Evolutionary conservation across 1,139 yeast genomes (phyloP), one percentile per base, ranked within the genome.

Genomic region (Candida sanyaensis): DNA sequence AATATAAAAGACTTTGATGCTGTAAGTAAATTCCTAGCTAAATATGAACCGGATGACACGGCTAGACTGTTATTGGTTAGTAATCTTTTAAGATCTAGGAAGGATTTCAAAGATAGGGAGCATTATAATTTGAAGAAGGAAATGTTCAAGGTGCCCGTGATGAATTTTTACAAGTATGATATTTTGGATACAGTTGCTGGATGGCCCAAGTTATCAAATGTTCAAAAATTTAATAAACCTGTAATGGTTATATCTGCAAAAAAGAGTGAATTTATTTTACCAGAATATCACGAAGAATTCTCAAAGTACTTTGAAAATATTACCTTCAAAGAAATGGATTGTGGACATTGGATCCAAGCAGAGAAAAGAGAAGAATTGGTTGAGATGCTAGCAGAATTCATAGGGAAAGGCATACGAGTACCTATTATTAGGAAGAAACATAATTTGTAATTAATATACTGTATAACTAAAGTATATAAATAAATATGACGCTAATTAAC

Each of bases 311-410:
- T 78, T 61, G 61, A 71, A 24, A 49, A 69, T 37, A 48, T 65
- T 23, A 54, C 55, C 29, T 57, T 63, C 38, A 57, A 57, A 21
- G 68, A 64, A 13, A 68, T 71, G 44, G 71, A 77, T 46, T 63
- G 78, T 30, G 75, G 78, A 8, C 83, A 79, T 61, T 77, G 78
- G 70, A 59, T 78, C 3, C 67, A 76, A 28, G 65, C 69, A 21
- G 80, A 77, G 46, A 62, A 65, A 52, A 78, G 78, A 3, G 53
- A 61, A 11, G 63, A 64, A 50, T 76, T 77, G 54, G 65, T 71
- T 37, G 55, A 53, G 7, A 62, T 55, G 39, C 57, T 63, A 54
- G 56, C 54, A 32, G 46, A 48, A 31, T 66, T 67, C 44, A 38
- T 61, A 7, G 38, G 41, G 8, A 27, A 21, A 21, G 37, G 21